phyloP scores from a whole-genome alignment of 495 filamentous ascomycete genomes.

The Hypoxylon rickii region DNA sequence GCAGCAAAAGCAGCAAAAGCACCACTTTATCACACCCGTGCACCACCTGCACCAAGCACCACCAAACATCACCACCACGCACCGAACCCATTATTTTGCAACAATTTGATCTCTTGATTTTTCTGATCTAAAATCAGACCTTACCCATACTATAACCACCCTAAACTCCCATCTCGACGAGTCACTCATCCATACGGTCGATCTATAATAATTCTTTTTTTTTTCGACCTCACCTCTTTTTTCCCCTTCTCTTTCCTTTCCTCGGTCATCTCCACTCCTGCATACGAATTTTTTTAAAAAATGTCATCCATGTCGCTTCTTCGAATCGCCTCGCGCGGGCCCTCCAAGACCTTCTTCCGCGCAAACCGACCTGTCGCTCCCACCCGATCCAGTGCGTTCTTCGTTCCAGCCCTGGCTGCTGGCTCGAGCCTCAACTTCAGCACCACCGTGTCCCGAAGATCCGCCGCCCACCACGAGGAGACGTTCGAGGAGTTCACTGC shows the following conservation, averaged over 20 bases:
- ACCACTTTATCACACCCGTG: too few species aligned
- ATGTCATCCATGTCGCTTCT: conserved; percentile 74
- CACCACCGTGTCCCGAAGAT: conserved; percentile 59
- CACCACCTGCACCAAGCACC: conserved; percentile 1
- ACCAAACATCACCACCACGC: conserved; percentile 7
- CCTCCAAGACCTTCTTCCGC: conserved; percentile 65
- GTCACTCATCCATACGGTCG: not conserved
- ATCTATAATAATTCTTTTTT: conserved; percentile 7
- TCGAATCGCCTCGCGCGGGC: conserved; percentile 70
- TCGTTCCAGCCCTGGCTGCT: conserved; percentile 43
- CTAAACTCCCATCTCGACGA: too few species aligned
- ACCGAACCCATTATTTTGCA: not conserved
- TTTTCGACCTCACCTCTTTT: conserved; percentile 14
- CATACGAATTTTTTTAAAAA: too few species aligned
- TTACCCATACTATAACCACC: not conserved
- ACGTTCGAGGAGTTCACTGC: conserved; percentile 98
- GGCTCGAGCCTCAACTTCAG: conserved; percentile 66
- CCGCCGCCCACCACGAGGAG: conserved; percentile 75
- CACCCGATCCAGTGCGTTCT: conserved; percentile 54
- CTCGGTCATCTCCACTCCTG: too few species aligned
- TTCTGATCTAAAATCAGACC: not conserved
- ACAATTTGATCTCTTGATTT: not conserved
- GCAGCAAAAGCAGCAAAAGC: too few species aligned
- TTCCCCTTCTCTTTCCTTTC: not conserved
- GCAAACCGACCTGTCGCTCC: conserved; percentile 63